Evolutionary conservation across 2,329 filamentous ascomycete genomes (phyloP).

Genomic region (Exutisphaerella laricina): DNA sequence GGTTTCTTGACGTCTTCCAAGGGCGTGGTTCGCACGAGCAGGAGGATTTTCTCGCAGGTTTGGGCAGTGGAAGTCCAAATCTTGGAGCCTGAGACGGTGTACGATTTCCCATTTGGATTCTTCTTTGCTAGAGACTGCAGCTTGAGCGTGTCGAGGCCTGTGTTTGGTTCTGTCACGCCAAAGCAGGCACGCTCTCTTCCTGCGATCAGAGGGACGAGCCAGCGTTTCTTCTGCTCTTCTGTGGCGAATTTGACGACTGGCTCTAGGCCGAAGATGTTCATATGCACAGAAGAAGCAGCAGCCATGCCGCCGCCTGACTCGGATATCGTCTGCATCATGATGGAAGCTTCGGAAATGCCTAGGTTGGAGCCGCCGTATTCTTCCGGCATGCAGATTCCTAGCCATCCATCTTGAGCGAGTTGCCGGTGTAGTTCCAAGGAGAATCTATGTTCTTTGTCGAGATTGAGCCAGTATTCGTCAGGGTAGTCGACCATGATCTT

Average conservation of each 20-base stretch:
- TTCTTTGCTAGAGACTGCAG: constrained; percentile 36
- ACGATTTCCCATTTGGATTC: constrained; percentile 31
- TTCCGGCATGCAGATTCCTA: constrained; percentile 43
- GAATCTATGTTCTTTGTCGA: constrained; percentile 41
- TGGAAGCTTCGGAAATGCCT: constrained; percentile 39
- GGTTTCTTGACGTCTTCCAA: constrained; percentile 39
- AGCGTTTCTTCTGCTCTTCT: constrained; percentile 39
- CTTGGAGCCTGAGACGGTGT: constrained; percentile 38
- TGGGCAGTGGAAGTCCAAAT: constrained; percentile 46
- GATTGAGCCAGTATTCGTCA: constrained; percentile 40
- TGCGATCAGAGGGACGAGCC: constrained; percentile 37
- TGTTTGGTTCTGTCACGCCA: constrained; percentile 42
- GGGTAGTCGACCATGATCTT: constrained; percentile 42
- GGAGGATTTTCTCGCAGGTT: constrained; percentile 41
- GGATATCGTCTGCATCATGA: constrained; percentile 47
- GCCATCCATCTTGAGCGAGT: constrained; percentile 40
- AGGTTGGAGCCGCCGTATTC: constrained; percentile 41
- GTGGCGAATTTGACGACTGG: constrained; percentile 43
- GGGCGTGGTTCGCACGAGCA: constrained; percentile 41
- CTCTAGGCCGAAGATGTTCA: constrained; percentile 46
- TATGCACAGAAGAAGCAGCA: constrained; percentile 41
- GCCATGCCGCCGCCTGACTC: constrained; percentile 43
- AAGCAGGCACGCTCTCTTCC: constrained; percentile 50
- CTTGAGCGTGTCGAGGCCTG: constrained; percentile 39
- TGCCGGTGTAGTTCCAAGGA: constrained; percentile 39